These are phyloP conservation scores for Claviceps sp. DNA, from an alignment of 2,329 filamentous ascomycete species.

Conservation along the genomic window DNA sequence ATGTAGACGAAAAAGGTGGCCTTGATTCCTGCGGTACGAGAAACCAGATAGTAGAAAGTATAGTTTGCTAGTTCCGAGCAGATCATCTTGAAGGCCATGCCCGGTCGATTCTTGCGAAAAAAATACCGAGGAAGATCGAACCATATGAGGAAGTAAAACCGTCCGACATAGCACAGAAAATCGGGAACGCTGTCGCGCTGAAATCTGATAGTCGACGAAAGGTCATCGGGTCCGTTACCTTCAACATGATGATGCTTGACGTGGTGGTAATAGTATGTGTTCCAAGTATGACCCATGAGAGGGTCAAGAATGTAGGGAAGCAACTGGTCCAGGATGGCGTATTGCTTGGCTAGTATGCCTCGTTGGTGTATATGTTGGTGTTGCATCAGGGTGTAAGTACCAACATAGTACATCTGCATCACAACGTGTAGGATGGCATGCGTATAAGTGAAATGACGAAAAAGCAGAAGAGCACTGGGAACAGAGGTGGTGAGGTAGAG, in stretches of 20 bases:
- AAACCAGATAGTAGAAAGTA: constrained; percentile 29
- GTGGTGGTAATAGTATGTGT: constrained; percentile 75
- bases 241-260: constrained; percentile 80
- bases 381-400: constrained; percentile 68
- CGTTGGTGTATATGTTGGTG: constrained; percentile 74
- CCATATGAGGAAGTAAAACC: constrained; percentile 65
- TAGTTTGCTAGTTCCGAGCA: constrained; percentile 51
- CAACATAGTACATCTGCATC: constrained; percentile 56
- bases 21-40: constrained; percentile 36
- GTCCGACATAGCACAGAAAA: constrained; percentile 58
- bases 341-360: constrained; percentile 47
- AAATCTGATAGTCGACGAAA: constrained; percentile 64
- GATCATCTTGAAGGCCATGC: constrained; percentile 39
- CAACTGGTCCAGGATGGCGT: constrained; percentile 41
- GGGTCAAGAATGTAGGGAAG: constrained; percentile 68
- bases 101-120: constrained; percentile 42
- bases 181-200: constrained; percentile 54
- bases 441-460: constrained; percentile 49
- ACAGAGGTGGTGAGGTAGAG: constrained; percentile 58
- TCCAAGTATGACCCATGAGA: constrained; percentile 73
- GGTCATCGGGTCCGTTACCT: constrained; percentile 63
- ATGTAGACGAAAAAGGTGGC: constrained; percentile 53
- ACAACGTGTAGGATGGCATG: constrained; percentile 54
- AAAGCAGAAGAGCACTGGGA: constrained; percentile 54
- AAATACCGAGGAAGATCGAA: constrained; percentile 66